Evolutionary conservation across 257 asterid species (phyloP).

Genomic region (Solanum paucissectum): DNA sequence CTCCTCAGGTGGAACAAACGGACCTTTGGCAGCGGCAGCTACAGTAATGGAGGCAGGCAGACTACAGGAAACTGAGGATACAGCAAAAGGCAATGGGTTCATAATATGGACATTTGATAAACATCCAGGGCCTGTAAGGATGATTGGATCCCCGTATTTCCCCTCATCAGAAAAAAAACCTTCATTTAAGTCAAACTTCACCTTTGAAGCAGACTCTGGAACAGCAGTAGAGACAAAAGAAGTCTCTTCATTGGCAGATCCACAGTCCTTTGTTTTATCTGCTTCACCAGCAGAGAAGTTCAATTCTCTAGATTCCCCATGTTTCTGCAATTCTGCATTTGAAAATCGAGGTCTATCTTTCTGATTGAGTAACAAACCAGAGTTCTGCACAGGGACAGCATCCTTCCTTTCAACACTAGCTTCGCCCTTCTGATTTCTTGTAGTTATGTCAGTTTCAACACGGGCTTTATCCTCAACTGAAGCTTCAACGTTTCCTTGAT

Average conservation of each 20-base stretch:
- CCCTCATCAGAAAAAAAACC: constrained; percentile 63
- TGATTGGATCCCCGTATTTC: constrained; percentile 44
- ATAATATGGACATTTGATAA: constrained; percentile 22
- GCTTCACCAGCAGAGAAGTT: constrained; percentile 6
- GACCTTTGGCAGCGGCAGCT: constrained; percentile 85
- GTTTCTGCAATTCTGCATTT: constrained; percentile 8
- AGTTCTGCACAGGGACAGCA: constrained; percentile 2
- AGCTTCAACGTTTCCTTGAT: neutral
- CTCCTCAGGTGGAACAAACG: constrained; percentile 84
- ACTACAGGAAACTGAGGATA: constrained; percentile 20
- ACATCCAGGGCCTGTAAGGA: constrained; percentile 10
- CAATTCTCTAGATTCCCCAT: constrained; percentile 12
- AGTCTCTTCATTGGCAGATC: constrained; percentile 8
- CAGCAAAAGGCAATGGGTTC: constrained; percentile 21
- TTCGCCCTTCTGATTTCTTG: constrained; percentile 18
- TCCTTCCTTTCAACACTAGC: constrained; percentile 18
- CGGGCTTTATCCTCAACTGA: constrained; percentile 8
- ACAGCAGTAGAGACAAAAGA: constrained; percentile 18
- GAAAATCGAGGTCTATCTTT: constrained; percentile 10
- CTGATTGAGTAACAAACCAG: constrained; percentile 9
- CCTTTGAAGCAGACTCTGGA: constrained; percentile 26
- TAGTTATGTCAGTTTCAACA: constrained; percentile 4
- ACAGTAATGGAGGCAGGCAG: constrained; percentile 66
- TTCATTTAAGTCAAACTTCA: constrained; percentile 74
- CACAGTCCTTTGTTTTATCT: constrained; percentile 18